Conservation (phyloP, 1,139 yeast genomes). For the Lodderomyces margitis region DNA sequence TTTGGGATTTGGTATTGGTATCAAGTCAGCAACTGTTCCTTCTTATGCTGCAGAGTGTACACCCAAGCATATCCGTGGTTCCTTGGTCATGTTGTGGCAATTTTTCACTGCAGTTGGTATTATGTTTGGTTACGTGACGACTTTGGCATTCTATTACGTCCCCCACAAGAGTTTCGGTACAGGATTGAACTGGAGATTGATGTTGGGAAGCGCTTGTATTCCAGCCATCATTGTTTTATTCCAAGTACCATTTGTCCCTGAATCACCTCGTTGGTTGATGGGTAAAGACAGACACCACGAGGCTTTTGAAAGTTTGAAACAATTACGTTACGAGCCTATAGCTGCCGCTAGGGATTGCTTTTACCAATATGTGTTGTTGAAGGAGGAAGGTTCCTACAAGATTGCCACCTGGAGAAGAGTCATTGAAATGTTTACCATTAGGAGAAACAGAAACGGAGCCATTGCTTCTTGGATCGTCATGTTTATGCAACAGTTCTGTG, state of each 20-base stretch:
- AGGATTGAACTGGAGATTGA: slow-evolving; percentile 71
- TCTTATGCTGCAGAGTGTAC: slow-evolving; percentile 80
- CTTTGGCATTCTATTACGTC: slow-evolving; percentile 53
- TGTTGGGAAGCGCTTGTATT: slow-evolving; percentile 75
- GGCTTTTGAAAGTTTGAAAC: slow-evolving; percentile 51
- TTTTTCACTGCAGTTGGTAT: slow-evolving; percentile 86
- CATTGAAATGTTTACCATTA: slow-evolving; percentile 58
- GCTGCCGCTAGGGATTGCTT: slow-evolving; percentile 77
- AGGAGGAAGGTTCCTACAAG: slow-evolving; percentile 61
- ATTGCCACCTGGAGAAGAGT: slow-evolving; percentile 53
- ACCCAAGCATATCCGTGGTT: slow-evolving; percentile 75
- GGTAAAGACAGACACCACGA: slow-evolving; percentile 59
- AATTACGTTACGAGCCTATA: slow-evolving; percentile 50
- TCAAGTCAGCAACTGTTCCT: slow-evolving; percentile 78
- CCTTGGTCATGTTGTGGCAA: slow-evolving; percentile 87
- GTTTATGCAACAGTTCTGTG: slow-evolving; percentile 93
- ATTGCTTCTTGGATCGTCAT: slow-evolving; percentile 78
- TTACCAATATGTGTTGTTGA: slow-evolving; percentile 64
- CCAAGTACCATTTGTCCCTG: slow-evolving; percentile 73
- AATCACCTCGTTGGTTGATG: slow-evolving; percentile 78
- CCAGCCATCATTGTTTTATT: slow-evolving; percentile 68
- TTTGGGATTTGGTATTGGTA: slow-evolving; percentile 78
- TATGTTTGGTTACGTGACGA: slow-evolving; percentile 73
- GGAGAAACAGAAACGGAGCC: slow-evolving; percentile 83
- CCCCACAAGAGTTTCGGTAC: slow-evolving; percentile 39